These are phyloP conservation scores for Boehmeria nivea DNA, from an alignment of 306 rosid species.

Conservation along the genomic window DNA sequence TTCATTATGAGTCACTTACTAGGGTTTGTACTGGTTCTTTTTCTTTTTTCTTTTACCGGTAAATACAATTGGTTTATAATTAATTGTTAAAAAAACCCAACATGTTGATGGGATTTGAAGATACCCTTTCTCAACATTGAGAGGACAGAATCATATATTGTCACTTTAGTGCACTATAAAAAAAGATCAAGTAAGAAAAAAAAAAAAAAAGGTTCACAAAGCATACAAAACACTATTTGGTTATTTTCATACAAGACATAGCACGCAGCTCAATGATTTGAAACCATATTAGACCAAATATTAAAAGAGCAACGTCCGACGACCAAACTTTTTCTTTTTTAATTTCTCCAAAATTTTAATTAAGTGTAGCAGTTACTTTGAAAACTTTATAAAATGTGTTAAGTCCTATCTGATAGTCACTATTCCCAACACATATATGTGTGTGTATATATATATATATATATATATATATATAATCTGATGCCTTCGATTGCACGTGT, in stretches of 20 bases:
- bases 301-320: background rate
- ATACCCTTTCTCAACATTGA: slow-evolving; percentile 10
- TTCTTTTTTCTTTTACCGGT: background rate
- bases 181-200: slow-evolving; percentile 3
- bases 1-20: no score
- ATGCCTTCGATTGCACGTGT: slow-evolving; percentile 35
- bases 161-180: slow-evolving; percentile 21
- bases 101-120: slow-evolving; percentile 14
- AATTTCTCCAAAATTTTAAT: no score
- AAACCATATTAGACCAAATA: slow-evolving; percentile 6
- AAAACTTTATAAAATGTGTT: no score
- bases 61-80: background rate
- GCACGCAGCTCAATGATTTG: slow-evolving; percentile 37
- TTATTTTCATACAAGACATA: slow-evolving; percentile 23
- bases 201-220: background rate
- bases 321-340: slow-evolving; percentile 20
- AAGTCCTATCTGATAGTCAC: no score
- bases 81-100: background rate
- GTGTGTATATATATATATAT: no score
- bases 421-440: no score
- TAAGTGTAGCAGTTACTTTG: no score
- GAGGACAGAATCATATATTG: slow-evolving; percentile 23
- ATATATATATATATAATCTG: slow-evolving; percentile 9
- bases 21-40: background rate
- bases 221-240: slow-evolving; percentile 15